Conservation (phyloP, 2,329 filamentous ascomycete species). For the Ceratocystis harringtonii region DNA sequence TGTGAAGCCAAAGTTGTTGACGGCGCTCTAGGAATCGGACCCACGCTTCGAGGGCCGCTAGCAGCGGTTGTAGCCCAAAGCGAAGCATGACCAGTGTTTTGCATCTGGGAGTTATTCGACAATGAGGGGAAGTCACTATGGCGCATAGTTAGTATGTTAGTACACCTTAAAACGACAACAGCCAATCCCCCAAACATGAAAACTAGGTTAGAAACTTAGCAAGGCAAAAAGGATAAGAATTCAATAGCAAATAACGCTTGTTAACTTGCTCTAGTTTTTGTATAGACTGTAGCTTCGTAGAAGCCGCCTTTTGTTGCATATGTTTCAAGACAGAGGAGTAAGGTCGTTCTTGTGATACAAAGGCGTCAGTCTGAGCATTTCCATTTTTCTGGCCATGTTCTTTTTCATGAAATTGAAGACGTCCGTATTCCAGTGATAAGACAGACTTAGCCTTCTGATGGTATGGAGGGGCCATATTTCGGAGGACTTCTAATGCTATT, state of each 20-base stretch:
- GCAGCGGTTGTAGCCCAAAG: conserved; percentile 38
- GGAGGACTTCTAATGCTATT: too few relatives aligned
- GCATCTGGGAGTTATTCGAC: conserved; percentile 43
- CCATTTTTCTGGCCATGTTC: neutral
- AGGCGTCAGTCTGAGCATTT: neutral
- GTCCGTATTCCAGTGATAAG: neutral
- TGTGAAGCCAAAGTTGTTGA: conserved; percentile 37
- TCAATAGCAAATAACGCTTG: conserved; percentile 3
- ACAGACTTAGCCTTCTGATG: conserved; percentile 1
- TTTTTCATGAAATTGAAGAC: neutral
- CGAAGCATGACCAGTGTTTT: conserved; percentile 33
- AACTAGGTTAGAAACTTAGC: neutral
- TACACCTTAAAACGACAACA: neutral
- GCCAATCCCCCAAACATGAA: neutral
- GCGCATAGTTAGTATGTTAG: conserved; percentile 1
- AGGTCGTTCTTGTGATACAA: neutral
- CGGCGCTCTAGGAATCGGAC: conserved; percentile 36
- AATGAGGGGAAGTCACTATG: conserved; percentile 50
- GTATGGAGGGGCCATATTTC: neutral
- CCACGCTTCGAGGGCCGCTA: conserved; percentile 32
- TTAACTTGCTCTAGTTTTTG: neutral
- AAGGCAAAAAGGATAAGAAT: neutral
- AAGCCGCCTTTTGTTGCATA: neutral
- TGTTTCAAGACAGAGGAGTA: conserved; percentile 2
- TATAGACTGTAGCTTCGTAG: neutral